A percentile compares a stretch with the other conserved stretches of the same genome.
Evolutionary conservation across 2,329 filamentous ascomycete species (phyloP).

Genomic region (Botrytis squamosa): DNA sequence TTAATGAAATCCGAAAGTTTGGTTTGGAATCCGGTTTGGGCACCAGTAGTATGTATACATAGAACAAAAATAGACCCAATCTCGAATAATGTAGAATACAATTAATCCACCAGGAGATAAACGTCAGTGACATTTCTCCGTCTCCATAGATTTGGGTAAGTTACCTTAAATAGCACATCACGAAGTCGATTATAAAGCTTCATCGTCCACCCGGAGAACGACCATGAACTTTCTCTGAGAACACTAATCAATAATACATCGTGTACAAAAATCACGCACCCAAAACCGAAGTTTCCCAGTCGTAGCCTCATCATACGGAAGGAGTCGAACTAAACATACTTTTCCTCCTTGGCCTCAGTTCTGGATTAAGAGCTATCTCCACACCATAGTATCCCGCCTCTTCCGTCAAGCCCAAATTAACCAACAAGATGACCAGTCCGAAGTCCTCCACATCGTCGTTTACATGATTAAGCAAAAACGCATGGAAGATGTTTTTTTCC

Average conservation of each 20-base stretch:
- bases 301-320: not conserved
- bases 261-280: not conserved
- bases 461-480: not conserved
- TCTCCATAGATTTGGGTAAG: not conserved
- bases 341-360: not conserved
- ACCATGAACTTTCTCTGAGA: not conserved
- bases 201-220: not conserved
- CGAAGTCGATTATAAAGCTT: too few relatives aligned
- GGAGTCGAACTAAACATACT: not conserved
- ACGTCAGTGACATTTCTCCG: not conserved
- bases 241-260: not conserved
- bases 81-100: not conserved
- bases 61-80: not conserved
- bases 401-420: not conserved
- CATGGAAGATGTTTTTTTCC: not conserved
- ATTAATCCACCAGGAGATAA: not conserved
- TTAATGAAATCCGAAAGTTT: not conserved
- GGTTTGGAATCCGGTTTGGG: not conserved
- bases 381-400: slow-evolving; percentile 5
- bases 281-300: not conserved
- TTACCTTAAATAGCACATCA: not conserved
- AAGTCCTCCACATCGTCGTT: not conserved
- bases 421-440: not conserved
- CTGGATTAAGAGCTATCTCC: not conserved
- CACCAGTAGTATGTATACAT: not conserved